Base-by-base conservation (phyloP, 805 yeast genomes). In the Maudiozyma bulderi region DNA sequence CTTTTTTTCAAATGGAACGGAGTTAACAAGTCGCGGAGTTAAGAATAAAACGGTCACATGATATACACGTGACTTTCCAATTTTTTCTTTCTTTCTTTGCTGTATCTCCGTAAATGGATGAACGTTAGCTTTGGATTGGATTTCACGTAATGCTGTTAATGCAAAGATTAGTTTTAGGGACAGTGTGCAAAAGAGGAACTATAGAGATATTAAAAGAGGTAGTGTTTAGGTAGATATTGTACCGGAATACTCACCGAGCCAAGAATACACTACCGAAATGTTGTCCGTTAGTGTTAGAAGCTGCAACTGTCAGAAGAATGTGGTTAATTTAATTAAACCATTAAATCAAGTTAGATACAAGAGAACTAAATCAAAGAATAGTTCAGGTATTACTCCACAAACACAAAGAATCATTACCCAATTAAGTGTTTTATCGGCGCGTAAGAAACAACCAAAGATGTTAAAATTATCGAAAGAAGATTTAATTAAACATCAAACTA, bases 381-480 rank as follows among this genome's bases (percentile, higher is more conserved):
- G 45, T 15, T 35, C 48, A 6, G 67, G 68, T 11, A 64, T 71
- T 49, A 64, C 73, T 30, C 72, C 83, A 30, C 73, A 73, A 46
- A 71, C 74, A 44, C 73, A 76, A 64, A 70, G 78, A 49, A 67
- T 72, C 35, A 63, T 75, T 50, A 71, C 73, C 8, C 76, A 70
- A 69, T 75, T 91, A 53, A 83, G 95, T 40, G 95, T 91, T 26
- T 66, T 90, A 57, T 80, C 93, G 10, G 96, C 95, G 7, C 77
- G 84, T 50, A 82, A 89, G 71, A 91, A 89, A 67, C 90, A 83
- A 67, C 99, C 99, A 43, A 79, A 81, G 57, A 71, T 87, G 57
- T 67, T 93, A 54, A 86, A 82, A 59, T 71, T 89, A 34, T 76
- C 63, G 10, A 57, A 56, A 29, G 97, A 90, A 65, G 98, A 93